Evolutionary conservation across 2,329 filamentous ascomycete genomes (phyloP).

Genomic region (Pseudogymnoascus sp.): DNA sequence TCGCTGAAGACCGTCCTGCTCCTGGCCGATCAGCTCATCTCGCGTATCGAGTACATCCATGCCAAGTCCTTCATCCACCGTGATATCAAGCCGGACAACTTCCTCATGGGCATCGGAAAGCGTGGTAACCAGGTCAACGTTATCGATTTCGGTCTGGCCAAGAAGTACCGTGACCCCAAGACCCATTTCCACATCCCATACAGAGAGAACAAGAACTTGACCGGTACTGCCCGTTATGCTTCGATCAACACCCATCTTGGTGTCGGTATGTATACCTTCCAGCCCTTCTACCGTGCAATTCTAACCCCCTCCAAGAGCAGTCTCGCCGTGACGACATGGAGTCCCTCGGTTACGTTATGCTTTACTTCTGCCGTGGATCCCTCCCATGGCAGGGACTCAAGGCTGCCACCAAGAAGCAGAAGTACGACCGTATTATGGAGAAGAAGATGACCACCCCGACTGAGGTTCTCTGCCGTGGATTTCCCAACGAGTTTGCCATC

Average conservation of each 20-base stretch:
- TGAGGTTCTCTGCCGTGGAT: constrained; percentile 96
- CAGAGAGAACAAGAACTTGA: constrained; percentile 99
- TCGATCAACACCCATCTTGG: constrained; percentile 98
- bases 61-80: constrained; percentile 99
- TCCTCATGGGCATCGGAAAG: constrained; percentile 98
- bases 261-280: constrained; percentile 56
- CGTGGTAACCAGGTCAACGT: constrained; percentile 99
- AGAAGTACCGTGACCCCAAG: constrained; percentile 99
- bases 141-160: constrained; percentile 96
- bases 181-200: constrained; percentile 99
- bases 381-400: constrained; percentile 98
- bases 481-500: constrained; percentile 99
- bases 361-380: constrained; percentile 98
- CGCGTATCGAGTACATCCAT: constrained; percentile 98
- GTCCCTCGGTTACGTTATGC: constrained; percentile 97
- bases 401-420: constrained; percentile 99
- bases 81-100: constrained; percentile 99
- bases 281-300: background rate
- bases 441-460: constrained; percentile 99
- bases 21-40: constrained; percentile 95
- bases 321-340: constrained; percentile 99
- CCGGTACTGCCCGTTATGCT: constrained; percentile 95
- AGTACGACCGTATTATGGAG: constrained; percentile 99
- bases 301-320: constrained; percentile 58
- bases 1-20: constrained; percentile 96